Evolutionary conservation across 495 filamentous ascomycete genomes (phyloP), one percentile per base, ranked within the genome.

Genomic region (Lasiosphaeris hirsuta): DNA sequence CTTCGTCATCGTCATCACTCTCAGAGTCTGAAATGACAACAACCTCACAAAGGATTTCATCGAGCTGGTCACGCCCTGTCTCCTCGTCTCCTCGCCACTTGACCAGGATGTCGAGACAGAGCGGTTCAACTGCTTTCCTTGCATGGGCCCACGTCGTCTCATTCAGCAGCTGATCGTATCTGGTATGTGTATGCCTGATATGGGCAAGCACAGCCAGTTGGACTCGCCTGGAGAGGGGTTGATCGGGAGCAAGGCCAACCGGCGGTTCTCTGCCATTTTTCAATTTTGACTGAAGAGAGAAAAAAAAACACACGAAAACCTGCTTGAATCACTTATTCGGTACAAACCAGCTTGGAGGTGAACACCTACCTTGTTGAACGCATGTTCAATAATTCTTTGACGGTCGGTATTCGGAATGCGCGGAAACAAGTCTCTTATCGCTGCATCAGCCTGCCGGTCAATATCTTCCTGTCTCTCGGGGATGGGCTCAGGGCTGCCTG

Each of bases 31-130:
- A 87, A 54, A 96, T 88, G 61, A 92, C 82, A 57, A 94, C 86
- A 34, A 92, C 83, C 68, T 93, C 90, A 36, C 86, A 81, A 52
- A 94, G 84, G 54, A 89, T 86, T 65, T 94, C 88, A 61, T 92
- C 87, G 8, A 92, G 78, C 60, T 88, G 85, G 51, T 84, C 82
- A 58, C 83, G 83, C 43, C 87, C 87, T 38, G 84, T 87, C 63
- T 92, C 87, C 66, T 90, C 88, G 62, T 93, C 89, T 46, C 89
- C 90, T 67, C 90, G 86, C 92, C 92, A 96, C 77, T 89, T 85
- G 64, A 90, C 81, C 52, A 96, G 75, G 63, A 86, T 81, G 52
- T 86, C 82, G 33, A 93, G 74, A 48, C 85, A 90, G 11, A 83
- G 71, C 43, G 84, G 79, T 63, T 93, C 87, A 38, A 94, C 87